Percentiles rank a stretch among this genome's conserved stretches.
Conservation (phyloP, 352 stramenopile genomes). For the Globisporangium splendens region DNA sequence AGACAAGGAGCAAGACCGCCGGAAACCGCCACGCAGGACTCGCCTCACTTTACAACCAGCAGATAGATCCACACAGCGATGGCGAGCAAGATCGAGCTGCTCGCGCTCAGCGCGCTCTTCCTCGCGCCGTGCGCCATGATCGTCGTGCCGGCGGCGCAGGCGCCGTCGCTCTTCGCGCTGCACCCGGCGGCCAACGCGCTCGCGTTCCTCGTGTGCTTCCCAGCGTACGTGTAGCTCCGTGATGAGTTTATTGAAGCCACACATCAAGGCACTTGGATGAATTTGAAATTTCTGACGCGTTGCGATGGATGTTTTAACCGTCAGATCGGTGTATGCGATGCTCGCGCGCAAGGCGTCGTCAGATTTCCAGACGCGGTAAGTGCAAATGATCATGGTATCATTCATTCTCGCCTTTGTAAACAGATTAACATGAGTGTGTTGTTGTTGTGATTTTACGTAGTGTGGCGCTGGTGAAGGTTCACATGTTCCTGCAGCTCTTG, state of each 20-base stretch:
- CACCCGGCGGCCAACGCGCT: constrained; percentile 62
- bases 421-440: too few relatives aligned
- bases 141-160: constrained; percentile 26
- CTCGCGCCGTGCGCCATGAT: constrained; percentile 43
- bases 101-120: constrained; percentile 51
- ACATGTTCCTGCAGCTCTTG: constrained; percentile 46
- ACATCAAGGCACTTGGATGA: too few relatives aligned
- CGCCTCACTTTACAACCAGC: not conserved
- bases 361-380: constrained; percentile 44
- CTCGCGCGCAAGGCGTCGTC: constrained; percentile 43
- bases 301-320: not conserved
- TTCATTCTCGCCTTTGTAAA: too few relatives aligned
- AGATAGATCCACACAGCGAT: constrained; percentile 18
- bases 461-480: constrained; percentile 37
- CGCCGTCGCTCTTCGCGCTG: constrained; percentile 48
- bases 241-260: not conserved
- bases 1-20: not conserved
- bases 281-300: not conserved
- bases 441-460: constrained; percentile 15
- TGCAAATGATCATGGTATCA: constrained; percentile 1
- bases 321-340: constrained; percentile 56
- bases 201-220: constrained; percentile 59
- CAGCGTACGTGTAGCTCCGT: constrained; percentile 23
- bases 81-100: constrained; percentile 54
- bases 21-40: constrained; percentile 1